phyloP scores from a whole-genome alignment of 2,329 filamentous ascomycete species.

The Apiospora marii region DNA sequence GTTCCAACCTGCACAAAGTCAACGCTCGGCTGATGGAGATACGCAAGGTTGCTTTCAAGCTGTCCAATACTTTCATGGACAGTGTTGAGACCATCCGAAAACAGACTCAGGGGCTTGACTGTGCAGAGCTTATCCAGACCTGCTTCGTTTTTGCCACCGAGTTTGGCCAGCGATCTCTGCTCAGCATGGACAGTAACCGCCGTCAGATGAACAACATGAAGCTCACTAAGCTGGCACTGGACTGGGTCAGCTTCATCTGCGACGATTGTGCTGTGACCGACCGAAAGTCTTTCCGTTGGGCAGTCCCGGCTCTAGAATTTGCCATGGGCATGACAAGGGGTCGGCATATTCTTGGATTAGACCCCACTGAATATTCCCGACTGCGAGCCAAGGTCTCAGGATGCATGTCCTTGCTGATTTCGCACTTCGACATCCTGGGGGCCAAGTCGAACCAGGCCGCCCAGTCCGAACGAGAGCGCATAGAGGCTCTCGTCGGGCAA shows the following conservation, averaged over 20 bases:
- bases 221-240: conserved; percentile 88
- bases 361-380: conserved; percentile 84
- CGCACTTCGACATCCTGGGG: conserved; percentile 99
- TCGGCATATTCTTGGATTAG: conserved; percentile 89
- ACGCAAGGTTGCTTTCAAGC: conserved; percentile 92
- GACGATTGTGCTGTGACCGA: conserved; percentile 96
- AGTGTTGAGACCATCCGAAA: conserved; percentile 92
- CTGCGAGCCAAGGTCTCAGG: conserved; percentile 90
- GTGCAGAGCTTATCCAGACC: conserved; percentile 95
- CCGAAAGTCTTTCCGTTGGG: conserved; percentile 96
- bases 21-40: conserved; percentile 92
- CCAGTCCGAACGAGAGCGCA: conserved; percentile 88
- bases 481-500: conserved; percentile 81
- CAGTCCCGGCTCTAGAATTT: conserved; percentile 93
- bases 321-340: conserved; percentile 97
- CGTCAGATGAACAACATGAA: conserved; percentile 98
- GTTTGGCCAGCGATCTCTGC: conserved; percentile 91
- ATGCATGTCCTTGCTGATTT: conserved; percentile 97
- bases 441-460: conserved; percentile 92
- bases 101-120: conserved; percentile 84
- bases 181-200: conserved; percentile 95
- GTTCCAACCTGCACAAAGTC: conserved; percentile 92
- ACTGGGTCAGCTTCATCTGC: conserved; percentile 98
- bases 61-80: conserved; percentile 98
- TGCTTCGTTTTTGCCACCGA: conserved; percentile 99